Evolutionary conservation across 441 rosid genomes (phyloP).

Genomic region (Erodium moschatum): DNA sequence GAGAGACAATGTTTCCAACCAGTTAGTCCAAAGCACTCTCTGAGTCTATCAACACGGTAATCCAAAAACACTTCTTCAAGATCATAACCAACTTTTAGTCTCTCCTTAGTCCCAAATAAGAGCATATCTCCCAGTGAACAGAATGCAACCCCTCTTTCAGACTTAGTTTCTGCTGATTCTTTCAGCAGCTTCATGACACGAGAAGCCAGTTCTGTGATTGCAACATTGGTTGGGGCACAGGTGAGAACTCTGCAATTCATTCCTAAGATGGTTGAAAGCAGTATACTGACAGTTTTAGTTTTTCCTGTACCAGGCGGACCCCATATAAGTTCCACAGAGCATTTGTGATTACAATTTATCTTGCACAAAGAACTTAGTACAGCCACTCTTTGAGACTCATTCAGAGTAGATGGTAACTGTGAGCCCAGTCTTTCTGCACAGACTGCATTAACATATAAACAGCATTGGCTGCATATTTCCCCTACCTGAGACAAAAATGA

Average conservation of each 20-base stretch:
- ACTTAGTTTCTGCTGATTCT: conserved; percentile 16
- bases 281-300: conserved; percentile 31
- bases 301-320: conserved; percentile 73
- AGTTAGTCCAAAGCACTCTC: conserved; percentile 24
- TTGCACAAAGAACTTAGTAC: conserved; percentile 4
- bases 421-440: conserved; percentile 1
- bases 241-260: conserved; percentile 39
- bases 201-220: conserved; percentile 42
- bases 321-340: conserved; percentile 40
- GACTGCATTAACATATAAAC: not conserved
- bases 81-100: conserved; percentile 31
- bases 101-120: conserved; percentile 36
- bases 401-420: conserved; percentile 9
- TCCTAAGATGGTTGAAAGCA: conserved; percentile 31
- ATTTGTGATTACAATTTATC: conserved; percentile 7
- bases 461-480: conserved; percentile 2
- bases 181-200: conserved; percentile 32
- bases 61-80: conserved; percentile 36
- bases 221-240: conserved; percentile 53
- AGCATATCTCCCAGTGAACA: conserved; percentile 35
- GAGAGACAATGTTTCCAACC: conserved; percentile 34
- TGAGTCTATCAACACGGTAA: conserved; percentile 32
- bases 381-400: conserved; percentile 14
- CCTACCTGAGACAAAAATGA: not conserved
- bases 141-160: conserved; percentile 11